Base-by-base conservation (phyloP, 2,329 filamentous ascomycete genomes). In the Diaporthe vexans region DNA sequence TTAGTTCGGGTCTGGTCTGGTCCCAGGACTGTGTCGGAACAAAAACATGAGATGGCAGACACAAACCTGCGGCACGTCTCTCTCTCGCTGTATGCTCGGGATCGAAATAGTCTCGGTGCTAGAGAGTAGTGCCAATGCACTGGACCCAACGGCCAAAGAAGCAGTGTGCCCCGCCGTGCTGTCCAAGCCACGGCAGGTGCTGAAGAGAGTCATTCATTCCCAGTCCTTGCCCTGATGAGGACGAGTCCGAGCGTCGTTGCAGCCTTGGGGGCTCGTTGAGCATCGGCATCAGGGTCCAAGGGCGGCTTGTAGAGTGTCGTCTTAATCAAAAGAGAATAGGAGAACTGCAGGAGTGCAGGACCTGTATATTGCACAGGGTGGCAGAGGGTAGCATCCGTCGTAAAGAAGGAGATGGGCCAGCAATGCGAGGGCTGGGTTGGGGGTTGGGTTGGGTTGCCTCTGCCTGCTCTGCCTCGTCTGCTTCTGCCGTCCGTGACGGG, bases 191-290 rank as follows among this genome's bases (percentile, higher is more conserved):
- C 48, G 48, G 63, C 48, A 24, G 63, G 33, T 54, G 63, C 48
- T 68, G 61, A 24, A 67, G 43, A 48, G 61, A 67, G 61, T 67
- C 43, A 67, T 67, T 67, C 29, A n/a, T 46, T 46, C 43, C 40
- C 40, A 48, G 40, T 65, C 59, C 59, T 65, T 26, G 59, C 59
- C 26, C 59, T 65, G 61, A 65, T 51, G 63, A 67, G 52, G 63
- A 67, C 4, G 46, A 52, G 63, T 52, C 63, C 63, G 63, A 67
- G 63, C 63, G 63, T 26, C 13, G 21, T 24, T 37, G 63, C 33
- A 35, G 24, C 29, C 59, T 17, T 46, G 35, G 35, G 58, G 58
- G n/a, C 19, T 5, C 1, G 37, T 24, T 51, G 26, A 19, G 11
- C 59, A 51, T 35, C 26, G 26, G 43, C 59, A 63, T 48, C 40